Base-by-base conservation (phyloP, 2,329 filamentous ascomycete genomes). In the Epichloe gansuensis region DNA sequence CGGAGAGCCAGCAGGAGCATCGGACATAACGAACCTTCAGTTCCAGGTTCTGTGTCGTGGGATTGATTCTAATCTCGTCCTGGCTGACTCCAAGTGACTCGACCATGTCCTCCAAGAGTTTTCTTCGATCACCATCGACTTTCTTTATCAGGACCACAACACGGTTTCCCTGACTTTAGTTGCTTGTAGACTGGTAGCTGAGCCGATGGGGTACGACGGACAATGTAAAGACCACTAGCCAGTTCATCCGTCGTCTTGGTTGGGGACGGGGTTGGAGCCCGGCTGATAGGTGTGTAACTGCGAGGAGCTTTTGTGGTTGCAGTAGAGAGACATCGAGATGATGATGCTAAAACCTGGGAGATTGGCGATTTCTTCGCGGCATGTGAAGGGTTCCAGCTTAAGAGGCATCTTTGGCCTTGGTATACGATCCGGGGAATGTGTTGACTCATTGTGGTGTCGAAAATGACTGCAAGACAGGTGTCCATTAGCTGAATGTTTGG, bases 141-240 rank as follows among this genome's bases (percentile, higher is more conserved):
- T 87, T 90, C 66, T 89, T 86, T 52, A 98, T 71, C 53, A 81
- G 69, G 5, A 91, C 94, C 61, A 86, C 70, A 61, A 82, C 80
- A 63, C 83, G 75, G 58, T 87, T 93, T 13, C 88, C 88, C 89
- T 12, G 81, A 76, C 72, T 88, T 91, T 58, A 71, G 73, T 58
- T 82, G 75, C 15, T 82, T 74, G 71, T 97, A 98, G 45, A 97
- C 78, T 25, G 88, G 82, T 3, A 93, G 72, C 58, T 88, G 81
- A 47, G 82, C 79, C 39, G 80, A 83, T 1, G 75, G 71, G 3
- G 88, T 91, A 56, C 89, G 84, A 50, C 75, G 74, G 58, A 97
- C 77, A 61, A 83, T 77, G 73, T 90, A 95, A 11, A 80, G 77
- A 25, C 60, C 54, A 12, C 57, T 48, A 12, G 57, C 56, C 12